Evolutionary conservation across 306 rosid species (phyloP), one percentile per base, ranked within the genome.

Genomic region (Cicer yamashitae): DNA sequence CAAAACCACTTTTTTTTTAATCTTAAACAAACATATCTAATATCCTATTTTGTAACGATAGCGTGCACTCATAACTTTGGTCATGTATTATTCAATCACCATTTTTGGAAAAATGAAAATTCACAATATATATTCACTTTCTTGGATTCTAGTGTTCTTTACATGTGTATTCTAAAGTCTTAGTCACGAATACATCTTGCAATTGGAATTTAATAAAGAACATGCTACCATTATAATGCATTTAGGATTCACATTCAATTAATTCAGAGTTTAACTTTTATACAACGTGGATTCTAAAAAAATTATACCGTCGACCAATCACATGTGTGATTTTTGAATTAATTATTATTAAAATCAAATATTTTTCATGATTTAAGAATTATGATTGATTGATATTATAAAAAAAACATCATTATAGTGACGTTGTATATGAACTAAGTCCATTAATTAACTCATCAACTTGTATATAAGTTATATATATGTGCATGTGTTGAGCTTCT

Each of bases 211-310:
- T 75, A 50, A 67, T 65, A 41, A 61, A 71, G 81, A 82, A 85
- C 53, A 80, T 8, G 73, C 67, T 76, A 11, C 83, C 65, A 37
- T 9, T 34, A 80, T 5, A 60, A 67, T 81, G 89, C 81, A 52
- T 56, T 56, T 45, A 53, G 59, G 89, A 86, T 81, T 81, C 84
- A 81, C 74, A 63, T 53, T 64, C 78, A 45, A 12, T 11, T 14
- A 46, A 30, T 3, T 3, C 0, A 25, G 0, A 0, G 37, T 30
- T 30, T 30, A 30, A 30, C 37, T 30, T 30, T 30, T 30, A 30
- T 30, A 30, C 4, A 25, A 3, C 1, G 37, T 30, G 1, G 34
- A 0, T 30, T 0, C 0, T 30, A 30, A 3, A 3, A 30, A 30
- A 4, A 3, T 30, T 30, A 30, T 0, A 30, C 4, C 0, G 5